Base-by-base conservation (phyloP, 139 green algal genomes). In the Zygnema cylindricum region DNA sequence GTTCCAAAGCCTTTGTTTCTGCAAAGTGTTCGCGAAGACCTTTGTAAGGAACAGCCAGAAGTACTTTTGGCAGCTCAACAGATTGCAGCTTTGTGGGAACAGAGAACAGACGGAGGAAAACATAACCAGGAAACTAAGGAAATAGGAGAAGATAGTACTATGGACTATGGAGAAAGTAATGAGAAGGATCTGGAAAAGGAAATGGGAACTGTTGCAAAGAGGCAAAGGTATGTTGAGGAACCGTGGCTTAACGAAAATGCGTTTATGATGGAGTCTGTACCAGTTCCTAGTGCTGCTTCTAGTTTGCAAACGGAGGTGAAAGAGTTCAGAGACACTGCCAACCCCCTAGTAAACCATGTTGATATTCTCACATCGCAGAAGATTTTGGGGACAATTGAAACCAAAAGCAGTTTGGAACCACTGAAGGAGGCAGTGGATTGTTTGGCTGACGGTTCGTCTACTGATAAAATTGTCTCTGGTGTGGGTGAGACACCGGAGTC, bases 1-100 rank as follows among this genome's bases (percentile, higher is more conserved):
- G 81, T 89, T 38, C 88, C 88, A 23, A 36, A 63, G n/a, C 43
- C 57, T 30, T 7, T 88, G 33, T 16, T 69, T 35, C 1, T 88
- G 30, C 57, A 86, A 42, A 7, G 71, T 39, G 77, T 94, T 41
- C 71, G 21, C 11, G 11, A 43, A 79, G 3, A 3, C 3, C 38
- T 79, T 23, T 7, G 3, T 25, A 16, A 79, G 71, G 36, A 79
- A 43, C 71, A 16, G 11, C 71, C 71, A 11, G 71, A 79, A 23
- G 71, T 79, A 25, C 16, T 79, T 63, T 7, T 25, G 16, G 49
- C 49, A 25, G 49, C 49, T 63, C 49, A 63, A 16, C 49, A 63
- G 16, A 16, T 63, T 25, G 49, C 49, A 25, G 49, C 49, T 63
- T 16, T 63, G 49, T 63, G 49, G 49, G 49, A 63, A 7, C n/a